Evolutionary conservation across 176 grass and related monocot species (phyloP), one percentile per base, ranked within the genome.

Genomic region (Urochloa ruziziensis): DNA sequence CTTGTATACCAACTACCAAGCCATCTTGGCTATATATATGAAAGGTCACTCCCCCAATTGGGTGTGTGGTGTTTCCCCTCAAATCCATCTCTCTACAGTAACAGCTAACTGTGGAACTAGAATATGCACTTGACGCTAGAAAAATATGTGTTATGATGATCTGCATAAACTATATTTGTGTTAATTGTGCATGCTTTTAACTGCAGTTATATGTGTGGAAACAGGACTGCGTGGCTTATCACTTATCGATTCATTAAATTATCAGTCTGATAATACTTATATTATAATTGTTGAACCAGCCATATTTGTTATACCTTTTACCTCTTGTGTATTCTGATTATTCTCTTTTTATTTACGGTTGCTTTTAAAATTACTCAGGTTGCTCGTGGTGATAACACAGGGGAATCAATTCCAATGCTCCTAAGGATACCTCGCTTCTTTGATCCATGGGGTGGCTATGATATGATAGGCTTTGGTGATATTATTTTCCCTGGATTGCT

Each of bases 391-490:
- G 93, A 95, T 57, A 88, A 81, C 51, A 82, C 89, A 60, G 96
- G 96, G 47, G 91, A 98, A 98, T 35, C 96, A 67, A 95, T 98
- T 78, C 96, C 96, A 28, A 98, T 98, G 96, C 91, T 98, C 43
- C 83, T 98, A 78, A 91, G 84, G 69, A 91, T 98, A 68, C 96
- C 96, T 78, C 90, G 96, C 34, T 93, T 98, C 82, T 95, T 95
- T 91, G 96, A 98, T 91, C 92, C 96, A 79, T 98, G 96, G 96
- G 96, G 93, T 86, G 96, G 96, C 52, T 95, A 98, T 34, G 96
- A 98, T 79, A 98, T 98, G 96, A 98, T 98, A 83, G 96, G 96
- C 74, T 98, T 98, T 82, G 96, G 96, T 54, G 96, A 98, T 77
- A 95, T 98, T 84, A 88, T 95, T 70, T 98, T 98, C 82, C 96